phyloP scores from a whole-genome alignment of 805 yeast genomes.

The Starmera amethionina region DNA sequence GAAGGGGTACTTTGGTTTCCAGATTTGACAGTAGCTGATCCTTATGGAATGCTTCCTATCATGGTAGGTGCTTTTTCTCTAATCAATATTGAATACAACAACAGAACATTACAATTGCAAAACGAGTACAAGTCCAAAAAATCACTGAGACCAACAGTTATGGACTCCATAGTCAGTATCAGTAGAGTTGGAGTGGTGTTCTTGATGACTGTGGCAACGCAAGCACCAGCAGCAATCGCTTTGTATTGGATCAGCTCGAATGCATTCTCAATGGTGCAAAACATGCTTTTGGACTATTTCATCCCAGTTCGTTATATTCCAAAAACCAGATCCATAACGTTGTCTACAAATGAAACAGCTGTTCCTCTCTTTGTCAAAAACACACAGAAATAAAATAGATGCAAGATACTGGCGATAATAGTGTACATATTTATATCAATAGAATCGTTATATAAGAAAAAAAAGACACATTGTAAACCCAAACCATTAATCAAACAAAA shows the following conservation, averaged over 20 bases:
- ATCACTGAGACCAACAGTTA: constrained; percentile 42
- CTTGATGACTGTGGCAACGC: constrained; percentile 75
- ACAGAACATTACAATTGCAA: constrained; percentile 42
- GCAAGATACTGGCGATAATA: background rate
- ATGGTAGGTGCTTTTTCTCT: constrained; percentile 61
- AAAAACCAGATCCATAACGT: constrained; percentile 1
- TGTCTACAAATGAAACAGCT: constrained; percentile 2
- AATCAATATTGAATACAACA: constrained; percentile 77
- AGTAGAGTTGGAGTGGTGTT: constrained; percentile 70
- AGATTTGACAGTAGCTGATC: constrained; percentile 54
- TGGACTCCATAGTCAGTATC: constrained; percentile 57
- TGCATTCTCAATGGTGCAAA: constrained; percentile 65
- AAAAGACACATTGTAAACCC: too few species aligned
- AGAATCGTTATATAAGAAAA: too few species aligned
- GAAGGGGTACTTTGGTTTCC: constrained; percentile 56
- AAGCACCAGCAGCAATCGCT: constrained; percentile 75
- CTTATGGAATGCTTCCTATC: constrained; percentile 55
- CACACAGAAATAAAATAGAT: background rate
- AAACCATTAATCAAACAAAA: background rate
- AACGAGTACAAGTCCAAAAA: constrained; percentile 27
- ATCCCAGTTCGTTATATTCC: constrained; percentile 14
- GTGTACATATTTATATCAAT: too few species aligned
- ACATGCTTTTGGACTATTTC: constrained; percentile 48
- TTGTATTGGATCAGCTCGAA: constrained; percentile 92
- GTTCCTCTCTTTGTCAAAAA: constrained; percentile 7